phyloP scores from a whole-genome alignment of 2,329 filamentous ascomycete species.

The Podosphaera xanthii region DNA sequence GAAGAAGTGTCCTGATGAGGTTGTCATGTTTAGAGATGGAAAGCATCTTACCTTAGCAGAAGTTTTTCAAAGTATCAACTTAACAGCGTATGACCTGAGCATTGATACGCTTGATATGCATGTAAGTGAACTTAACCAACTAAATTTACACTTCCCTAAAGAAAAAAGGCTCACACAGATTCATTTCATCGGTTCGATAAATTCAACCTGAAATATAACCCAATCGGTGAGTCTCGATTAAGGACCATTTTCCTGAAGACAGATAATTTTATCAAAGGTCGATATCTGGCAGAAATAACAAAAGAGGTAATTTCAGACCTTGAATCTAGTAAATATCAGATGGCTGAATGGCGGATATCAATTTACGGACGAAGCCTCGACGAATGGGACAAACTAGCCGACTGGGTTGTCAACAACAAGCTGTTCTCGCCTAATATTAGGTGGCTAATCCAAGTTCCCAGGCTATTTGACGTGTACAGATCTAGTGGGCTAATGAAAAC shows the following conservation, averaged over 20 bases:
- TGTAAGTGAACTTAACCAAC: slow-evolving; percentile 26
- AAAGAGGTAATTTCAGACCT: slow-evolving; percentile 94
- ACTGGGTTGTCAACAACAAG: slow-evolving; percentile 96
- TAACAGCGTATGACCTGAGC: slow-evolving; percentile 91
- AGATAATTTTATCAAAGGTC: slow-evolving; percentile 89
- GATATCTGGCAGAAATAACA: slow-evolving; percentile 90
- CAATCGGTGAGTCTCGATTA: slow-evolving; percentile 80
- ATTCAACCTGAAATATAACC: slow-evolving; percentile 98
- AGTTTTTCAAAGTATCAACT: slow-evolving; percentile 91
- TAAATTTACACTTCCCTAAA: slow-evolving; percentile 4
- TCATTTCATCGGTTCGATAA: slow-evolving; percentile 98
- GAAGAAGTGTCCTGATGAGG: slow-evolving; percentile 91
- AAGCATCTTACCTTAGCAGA: slow-evolving; percentile 77
- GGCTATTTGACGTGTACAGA: slow-evolving; percentile 91
- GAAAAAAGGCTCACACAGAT: slow-evolving; percentile 62
- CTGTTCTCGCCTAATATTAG: slow-evolving; percentile 93
- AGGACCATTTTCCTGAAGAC: slow-evolving; percentile 98
- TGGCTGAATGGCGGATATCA: slow-evolving; percentile 97
- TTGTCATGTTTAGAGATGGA: slow-evolving; percentile 77
- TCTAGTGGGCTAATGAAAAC: slow-evolving; percentile 65
- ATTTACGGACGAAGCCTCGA: slow-evolving; percentile 82
- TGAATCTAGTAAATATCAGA: slow-evolving; percentile 97
- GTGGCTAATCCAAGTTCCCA: slow-evolving; percentile 89
- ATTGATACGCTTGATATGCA: slow-evolving; percentile 99
- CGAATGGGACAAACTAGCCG: slow-evolving; percentile 94